Base-by-base conservation (phyloP, 2,329 filamentous ascomycete species). In the Diplodia corticola region DNA sequence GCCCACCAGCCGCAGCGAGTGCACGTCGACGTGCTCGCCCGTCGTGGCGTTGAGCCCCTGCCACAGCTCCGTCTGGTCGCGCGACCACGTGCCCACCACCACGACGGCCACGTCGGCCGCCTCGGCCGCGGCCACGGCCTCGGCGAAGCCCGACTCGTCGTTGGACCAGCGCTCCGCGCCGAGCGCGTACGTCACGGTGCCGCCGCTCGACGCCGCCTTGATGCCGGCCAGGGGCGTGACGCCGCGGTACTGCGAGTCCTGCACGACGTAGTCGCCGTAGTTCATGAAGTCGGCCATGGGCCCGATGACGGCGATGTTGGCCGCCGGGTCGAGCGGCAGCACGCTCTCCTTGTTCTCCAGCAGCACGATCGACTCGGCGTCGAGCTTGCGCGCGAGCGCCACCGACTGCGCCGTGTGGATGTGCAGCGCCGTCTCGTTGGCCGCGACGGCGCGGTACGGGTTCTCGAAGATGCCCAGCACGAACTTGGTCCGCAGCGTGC, bases 271-370 rank as follows among this genome's bases (percentile, higher is more conserved):
- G 76, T 91, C 89, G 60, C 90, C 90, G 67, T 91, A 89, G 71
- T 91, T 91, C 82, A 91, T 87, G 69, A 83, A 89, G 70, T 89
- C 83, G 1, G 88, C 89, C 86, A 92, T 92, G 1, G 89, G 89
- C 0, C 90, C 90, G 71, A 92, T 90, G 17, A 92, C 87, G 4
- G 89, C 89, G 67, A 92, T 82, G 17, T 85, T 87, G n/a, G 88
- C 88, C 7, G 85, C 82, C 73, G 89, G 91, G 37, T 84, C 84
- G 3, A 90, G 75, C 0, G 91, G 91, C 1, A 93, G 80, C 0
- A 89, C 74, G 15, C 80, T 80, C 44, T 84, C 83, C 13, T 91
- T 84, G 69, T 93, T 93, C 78, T 92, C 92, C 57, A 93, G 79
- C 13, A 93, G 81, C 1, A 92, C 89, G 9, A 91, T 87, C 3